A percentile compares a stretch with the other conserved stretches of the same genome.
Evolutionary conservation across 2,329 filamentous ascomycete species (phyloP).

Genomic region (Nigrograna mackinnonii): DNA sequence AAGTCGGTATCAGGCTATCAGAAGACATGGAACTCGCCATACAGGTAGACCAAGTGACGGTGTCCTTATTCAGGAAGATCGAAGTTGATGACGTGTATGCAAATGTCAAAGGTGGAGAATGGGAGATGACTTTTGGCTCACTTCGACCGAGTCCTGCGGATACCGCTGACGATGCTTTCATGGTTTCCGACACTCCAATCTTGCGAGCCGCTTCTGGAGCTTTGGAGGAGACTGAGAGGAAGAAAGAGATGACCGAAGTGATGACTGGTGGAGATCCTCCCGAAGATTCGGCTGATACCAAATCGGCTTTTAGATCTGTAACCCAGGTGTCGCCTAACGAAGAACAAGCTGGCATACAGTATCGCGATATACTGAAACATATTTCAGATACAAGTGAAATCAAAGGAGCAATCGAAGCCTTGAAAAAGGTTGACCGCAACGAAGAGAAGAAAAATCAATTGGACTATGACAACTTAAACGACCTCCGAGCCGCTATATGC

Average conservation of each 20-base stretch:
- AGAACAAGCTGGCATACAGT: conserved; percentile 46
- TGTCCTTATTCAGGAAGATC: conserved; percentile 54
- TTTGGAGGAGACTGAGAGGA: conserved; percentile 6
- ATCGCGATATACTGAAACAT: conserved; percentile 43
- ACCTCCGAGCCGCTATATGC: conserved; percentile 55
- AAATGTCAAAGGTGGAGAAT: conserved; percentile 58
- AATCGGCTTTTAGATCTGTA: conserved; percentile 43
- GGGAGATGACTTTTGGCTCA: conserved; percentile 54
- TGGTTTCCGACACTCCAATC: conserved; percentile 51
- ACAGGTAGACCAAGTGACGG: conserved; percentile 52
- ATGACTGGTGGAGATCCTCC: conserved; percentile 47
- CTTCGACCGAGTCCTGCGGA: conserved; percentile 40
- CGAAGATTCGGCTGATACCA: conserved; percentile 35
- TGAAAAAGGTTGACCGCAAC: conserved; percentile 26
- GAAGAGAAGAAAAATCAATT: conserved; percentile 33
- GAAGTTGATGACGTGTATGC: conserved; percentile 57
- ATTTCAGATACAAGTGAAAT: conserved; percentile 35
- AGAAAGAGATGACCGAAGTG: conserved; percentile 29
- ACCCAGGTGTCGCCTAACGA: conserved; percentile 51
- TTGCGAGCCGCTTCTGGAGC: conserved; percentile 39
- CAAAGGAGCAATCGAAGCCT: conserved; percentile 25
- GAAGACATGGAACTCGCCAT: conserved; percentile 59
- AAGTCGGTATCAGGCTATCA: conserved; percentile 56
- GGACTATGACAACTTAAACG: conserved; percentile 44
- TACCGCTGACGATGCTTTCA: conserved; percentile 43